Percentiles rank a stretch among this genome's conserved stretches.
Conservation (phyloP, 2,329 filamentous ascomycete species). For the Xenosphaeropsis pyriputrescens region DNA sequence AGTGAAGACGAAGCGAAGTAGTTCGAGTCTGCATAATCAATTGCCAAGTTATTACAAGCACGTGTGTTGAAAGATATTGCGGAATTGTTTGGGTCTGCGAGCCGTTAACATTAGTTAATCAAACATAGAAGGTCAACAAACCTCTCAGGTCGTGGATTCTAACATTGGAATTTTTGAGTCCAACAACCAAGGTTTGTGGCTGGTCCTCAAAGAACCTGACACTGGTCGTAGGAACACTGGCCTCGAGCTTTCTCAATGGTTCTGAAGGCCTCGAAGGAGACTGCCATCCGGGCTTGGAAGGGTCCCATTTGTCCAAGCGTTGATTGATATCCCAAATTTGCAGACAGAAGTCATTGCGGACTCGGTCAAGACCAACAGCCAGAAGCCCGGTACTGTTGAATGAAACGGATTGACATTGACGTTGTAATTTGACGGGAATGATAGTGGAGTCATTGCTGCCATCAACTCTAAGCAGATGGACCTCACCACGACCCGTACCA, state of each 20-base stretch:
- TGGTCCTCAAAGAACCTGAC: conserved; percentile 70
- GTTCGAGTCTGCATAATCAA: conserved; percentile 68
- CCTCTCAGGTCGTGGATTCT: conserved; percentile 68
- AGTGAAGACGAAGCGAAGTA: conserved; percentile 72
- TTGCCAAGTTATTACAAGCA: conserved; percentile 57
- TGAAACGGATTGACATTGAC: conserved; percentile 68
- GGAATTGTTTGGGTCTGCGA: conserved; percentile 30
- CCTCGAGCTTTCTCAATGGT: conserved; percentile 38
- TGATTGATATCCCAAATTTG: conserved; percentile 69
- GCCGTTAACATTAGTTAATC: conserved; percentile 8
- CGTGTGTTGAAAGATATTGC: conserved; percentile 48
- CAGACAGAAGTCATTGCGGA: conserved; percentile 68
- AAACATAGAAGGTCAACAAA: conserved; percentile 17
- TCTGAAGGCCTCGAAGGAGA: conserved; percentile 7
- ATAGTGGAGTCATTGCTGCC: conserved; percentile 51
- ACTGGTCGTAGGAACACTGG: conserved; percentile 63
- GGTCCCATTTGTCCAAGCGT: conserved; percentile 33
- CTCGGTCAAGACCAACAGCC: conserved; percentile 66
- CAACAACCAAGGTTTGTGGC: conserved; percentile 60
- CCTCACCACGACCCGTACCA: conserved; percentile 60
- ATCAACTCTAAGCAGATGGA: conserved; percentile 60
- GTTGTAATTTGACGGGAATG: conserved; percentile 58
- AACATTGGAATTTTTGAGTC: conserved; percentile 61
- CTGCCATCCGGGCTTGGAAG: conserved; percentile 28
- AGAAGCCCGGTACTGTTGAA: conserved; percentile 61